phyloP scores from a whole-genome alignment of 1,139 yeast genomes.

The Spencermartinsiella ligniputridi region DNA sequence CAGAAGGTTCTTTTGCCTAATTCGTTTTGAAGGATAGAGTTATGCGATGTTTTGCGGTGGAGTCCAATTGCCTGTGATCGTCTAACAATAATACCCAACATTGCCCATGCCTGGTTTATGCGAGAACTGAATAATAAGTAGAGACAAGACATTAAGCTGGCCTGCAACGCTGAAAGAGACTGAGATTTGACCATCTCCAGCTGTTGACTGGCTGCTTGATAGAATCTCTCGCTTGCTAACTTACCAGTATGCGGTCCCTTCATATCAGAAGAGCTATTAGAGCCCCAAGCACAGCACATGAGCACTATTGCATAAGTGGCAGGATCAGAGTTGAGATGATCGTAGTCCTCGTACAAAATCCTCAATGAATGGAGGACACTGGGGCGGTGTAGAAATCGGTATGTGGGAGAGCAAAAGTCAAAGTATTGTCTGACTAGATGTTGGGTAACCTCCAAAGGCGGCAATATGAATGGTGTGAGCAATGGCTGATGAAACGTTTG shows the following conservation, averaged over 20 bases:
- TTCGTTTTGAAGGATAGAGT: slow-evolving; percentile 9
- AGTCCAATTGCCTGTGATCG: slow-evolving; percentile 10
- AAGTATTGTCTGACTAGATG: slow-evolving; percentile 8
- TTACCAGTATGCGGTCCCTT: slow-evolving; percentile 6
- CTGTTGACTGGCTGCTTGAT: slow-evolving; percentile 9
- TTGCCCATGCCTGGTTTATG: slow-evolving; percentile 12
- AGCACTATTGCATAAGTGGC: slow-evolving; percentile 7
- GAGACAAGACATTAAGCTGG: slow-evolving; percentile 8
- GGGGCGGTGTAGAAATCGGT: slow-evolving; percentile 8
- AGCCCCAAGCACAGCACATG: slow-evolving; percentile 10
- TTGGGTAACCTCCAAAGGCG: slow-evolving; percentile 2
- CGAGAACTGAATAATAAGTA: slow-evolving; percentile 9
- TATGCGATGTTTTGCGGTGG: slow-evolving; percentile 5
- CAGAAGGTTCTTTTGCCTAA: slow-evolving; percentile 9
- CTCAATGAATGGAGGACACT: slow-evolving; percentile 4
- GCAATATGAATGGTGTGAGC: slow-evolving; percentile 5
- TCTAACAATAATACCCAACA: slow-evolving; percentile 12
- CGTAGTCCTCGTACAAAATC: slow-evolving; percentile 5
- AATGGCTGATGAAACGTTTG: slow-evolving; percentile 2
- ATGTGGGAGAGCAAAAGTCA: slow-evolving; percentile 10
- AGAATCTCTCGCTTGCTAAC: slow-evolving; percentile 7
- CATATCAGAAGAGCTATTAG: slow-evolving; percentile 8
- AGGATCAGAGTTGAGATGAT: slow-evolving; percentile 4
- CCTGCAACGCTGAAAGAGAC: slow-evolving; percentile 7
- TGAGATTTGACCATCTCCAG: slow-evolving; percentile 3